Evolutionary conservation across 1,284 basidiomycete species (phyloP), one percentile per base, ranked within the genome.

Genomic region (Austroboletus rostrupii): DNA sequence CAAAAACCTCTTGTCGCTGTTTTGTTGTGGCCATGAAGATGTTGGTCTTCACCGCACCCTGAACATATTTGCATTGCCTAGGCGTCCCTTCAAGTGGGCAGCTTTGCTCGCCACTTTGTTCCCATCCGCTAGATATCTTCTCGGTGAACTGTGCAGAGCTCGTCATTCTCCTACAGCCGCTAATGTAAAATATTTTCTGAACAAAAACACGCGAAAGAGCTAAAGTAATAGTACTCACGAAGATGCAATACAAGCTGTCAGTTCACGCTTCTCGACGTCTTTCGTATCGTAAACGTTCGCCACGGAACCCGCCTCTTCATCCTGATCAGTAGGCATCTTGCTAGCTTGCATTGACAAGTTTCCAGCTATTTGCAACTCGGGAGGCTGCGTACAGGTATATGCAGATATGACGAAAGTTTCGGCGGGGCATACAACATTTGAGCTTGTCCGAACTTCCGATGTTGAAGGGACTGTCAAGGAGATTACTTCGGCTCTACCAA

Each of bases 191-290:
- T 11, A n/a, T 41, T 16, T 10, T 29, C 20, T 37, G 12, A 47
- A 33, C 33, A 44, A 9, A 36, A 20, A 19, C 19, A 4, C 9
- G 31, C 11, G 13, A 11, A 35, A 2, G 12, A 23, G 17, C 8
- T 3, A n/a, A 26, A 20, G n/a, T 13, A 21, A 14, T 17, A 29
- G 17, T n/a, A 53, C 56, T 50, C 42, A 57, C 56, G 17, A 29
- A 17, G 53, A 45, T 19, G 7, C 29, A 10, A 6, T 20, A 26
- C 11, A 9, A 9, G 28, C 36, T 9, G n/a, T 49, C 42, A 33
- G 3, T 11, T 43, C 12, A 17, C 10, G 12, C 32, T 19, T 32
- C 6, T 35, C 28, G 5, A 21, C 8, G 3, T 26, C 32, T 0
- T 35, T n/a, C 10, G 8, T 26, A n/a, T 8, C 39, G 13, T 36